Evolutionary conservation across 2,329 filamentous ascomycete species (phyloP), one percentile per base, ranked within the genome.

Genomic region (Phialemoniopsis sp.): DNA sequence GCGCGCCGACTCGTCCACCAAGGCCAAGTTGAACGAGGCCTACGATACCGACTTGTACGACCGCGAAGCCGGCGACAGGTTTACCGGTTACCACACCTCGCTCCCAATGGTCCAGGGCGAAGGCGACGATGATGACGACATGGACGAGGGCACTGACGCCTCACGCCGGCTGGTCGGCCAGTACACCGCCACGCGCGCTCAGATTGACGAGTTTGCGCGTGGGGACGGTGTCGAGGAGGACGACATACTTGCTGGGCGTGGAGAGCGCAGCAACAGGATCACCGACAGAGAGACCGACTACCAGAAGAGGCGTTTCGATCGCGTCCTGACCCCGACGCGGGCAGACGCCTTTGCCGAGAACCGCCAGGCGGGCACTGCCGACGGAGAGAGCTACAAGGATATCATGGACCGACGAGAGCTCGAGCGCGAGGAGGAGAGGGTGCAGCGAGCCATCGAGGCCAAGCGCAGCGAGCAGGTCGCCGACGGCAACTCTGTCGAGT

Each of bases 281-380:
- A 75, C 84, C 45, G 91, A 94, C 58, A 85, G 93, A 55, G 91
- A 97, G 70, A 94, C 89, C 47, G 91, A 97, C 58, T 98, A 98
- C 60, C 94, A 98, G 67, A 95, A 95, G 67, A 87, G 90, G 49
- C 82, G 90, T 43, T 94, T 95, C 62, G 84, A 95, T 59, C 89
- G 93, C 45, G 82, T 80, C 38, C 73, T 97, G 46, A 93, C 89
- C 16, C 89, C 90, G 5, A 89, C 87, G 8, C 82, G 89, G 55
- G 87, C 83, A 45, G 89, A 95, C 58, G 84, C 89, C 1, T 95
- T 95, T 56, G 85, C 87, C 18, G 79, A 83, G 47, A 87, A 90
- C 56, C 71, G 79, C 46, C 78, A 87, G 58, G 79, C 76, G 35
- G 82, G 80, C 42, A 77, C 76, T 17, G 70, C 76, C 19, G 84